These are phyloP conservation scores for Podospora fimiseda DNA, from an alignment of 495 filamentous ascomycete species.

Conservation along the genomic window DNA sequence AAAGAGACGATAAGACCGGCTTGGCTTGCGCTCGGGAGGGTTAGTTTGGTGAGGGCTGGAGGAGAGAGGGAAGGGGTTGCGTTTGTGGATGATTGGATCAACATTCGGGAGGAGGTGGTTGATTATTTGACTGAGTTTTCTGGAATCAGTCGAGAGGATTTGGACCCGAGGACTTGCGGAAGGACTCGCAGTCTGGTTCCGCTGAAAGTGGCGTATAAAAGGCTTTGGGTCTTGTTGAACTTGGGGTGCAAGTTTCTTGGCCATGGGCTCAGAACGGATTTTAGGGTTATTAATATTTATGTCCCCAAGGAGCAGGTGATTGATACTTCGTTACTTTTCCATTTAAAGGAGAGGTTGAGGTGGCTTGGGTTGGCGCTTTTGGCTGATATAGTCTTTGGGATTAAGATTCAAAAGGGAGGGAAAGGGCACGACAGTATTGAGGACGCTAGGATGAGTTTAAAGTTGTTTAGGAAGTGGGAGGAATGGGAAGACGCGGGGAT, in stretches of 20 bases:
- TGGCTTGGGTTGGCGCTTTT: constrained; percentile 84
- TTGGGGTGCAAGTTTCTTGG: constrained; percentile 90
- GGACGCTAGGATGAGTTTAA: constrained; percentile 83
- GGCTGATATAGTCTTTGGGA: constrained; percentile 78
- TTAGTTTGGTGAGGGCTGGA: constrained; percentile 75
- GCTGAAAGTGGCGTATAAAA: constrained; percentile 92
- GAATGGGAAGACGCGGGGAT: constrained; percentile 84
- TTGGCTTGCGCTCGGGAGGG: constrained; percentile 76
- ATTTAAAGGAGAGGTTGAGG: constrained; percentile 58
- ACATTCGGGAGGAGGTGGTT: constrained; percentile 81
- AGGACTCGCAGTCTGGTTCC: constrained; percentile 75
- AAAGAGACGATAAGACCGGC: constrained; percentile 79
- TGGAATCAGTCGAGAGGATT: constrained; percentile 76
- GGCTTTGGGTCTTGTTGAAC: constrained; percentile 93
- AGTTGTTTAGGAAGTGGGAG: constrained; percentile 81
- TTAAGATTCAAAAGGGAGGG: constrained; percentile 81
- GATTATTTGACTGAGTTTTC: constrained; percentile 93
- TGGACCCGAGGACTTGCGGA: constrained; percentile 66
- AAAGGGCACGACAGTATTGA: constrained; percentile 77
- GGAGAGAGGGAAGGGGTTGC: constrained; percentile 70
- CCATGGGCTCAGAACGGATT: constrained; percentile 87
- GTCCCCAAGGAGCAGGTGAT: constrained; percentile 86
- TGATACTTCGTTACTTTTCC: constrained; percentile 86
- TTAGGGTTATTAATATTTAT: constrained; percentile 95
- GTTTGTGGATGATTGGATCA: constrained; percentile 97